Base-by-base conservation (phyloP, 192 early-diverging fungal species). In the Umbelopsis sp. region DNA sequence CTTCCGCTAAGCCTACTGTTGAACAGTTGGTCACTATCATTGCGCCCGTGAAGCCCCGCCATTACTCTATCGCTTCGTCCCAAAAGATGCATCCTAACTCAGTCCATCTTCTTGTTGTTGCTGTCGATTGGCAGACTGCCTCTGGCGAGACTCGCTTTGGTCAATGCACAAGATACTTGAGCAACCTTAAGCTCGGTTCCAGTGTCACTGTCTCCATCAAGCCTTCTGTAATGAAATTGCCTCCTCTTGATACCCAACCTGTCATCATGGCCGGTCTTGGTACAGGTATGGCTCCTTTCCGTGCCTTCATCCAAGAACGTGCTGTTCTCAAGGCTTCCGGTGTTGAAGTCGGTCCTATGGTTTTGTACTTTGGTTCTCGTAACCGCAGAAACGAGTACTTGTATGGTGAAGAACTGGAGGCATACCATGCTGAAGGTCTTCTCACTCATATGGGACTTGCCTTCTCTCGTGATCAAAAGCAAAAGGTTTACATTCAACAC, bases 251-350 rank as follows among this genome's bases (percentile, higher is more conserved):
- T 74, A 71, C 76, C 44, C 91, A 92, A 68, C 96, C 96, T 47
- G 92, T 98, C 30, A 92, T 98, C 73, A 97, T 98, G 95, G 91
- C 96, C 35, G 96, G 96, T 71, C 88, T 98, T 27, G 96, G 96
- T 70, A 98, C 96, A 5, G 96, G 96, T 69, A 98, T 98, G 96
- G 96, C 96, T 22, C 96, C 96, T 13, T 98, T 98, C 91, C 91
- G 96, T 58, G 95, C 96, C 1, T 98, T 98, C 67, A 93, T 98
- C 76, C 91, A 98, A 77, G 96, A 97, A 81, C 92, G 96, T 67
- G 89, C 89, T 15, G 87, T 91, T 80, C 87, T 88, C 68, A 91
- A 90, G 80, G 78, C 88, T 33, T 77, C 90, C 66, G 94, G 94
- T 64, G 80, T 82, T 20, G 78, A 92, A 12, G 92, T 98, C n/a